Conservation (phyloP, 164 flowering plant species). For the Liquidambar formosana region DNA sequence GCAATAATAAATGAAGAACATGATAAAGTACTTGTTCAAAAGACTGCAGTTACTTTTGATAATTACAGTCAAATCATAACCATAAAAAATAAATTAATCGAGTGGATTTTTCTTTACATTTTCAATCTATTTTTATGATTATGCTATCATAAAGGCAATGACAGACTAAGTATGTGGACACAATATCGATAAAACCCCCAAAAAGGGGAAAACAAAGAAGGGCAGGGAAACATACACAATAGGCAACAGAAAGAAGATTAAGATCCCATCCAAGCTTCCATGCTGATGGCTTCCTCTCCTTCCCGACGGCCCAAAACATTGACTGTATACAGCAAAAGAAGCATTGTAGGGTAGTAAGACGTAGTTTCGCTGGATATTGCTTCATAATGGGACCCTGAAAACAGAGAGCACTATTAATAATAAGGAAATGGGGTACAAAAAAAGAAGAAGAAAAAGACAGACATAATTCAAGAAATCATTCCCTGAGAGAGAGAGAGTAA, state of each 20-base stretch:
- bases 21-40: too few relatives aligned
- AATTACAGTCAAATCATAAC: too few relatives aligned
- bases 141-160: too few relatives aligned
- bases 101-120: too few relatives aligned
- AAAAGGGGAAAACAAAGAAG: too few relatives aligned
- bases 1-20: background rate
- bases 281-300: slow-evolving; percentile 50
- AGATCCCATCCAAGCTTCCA: slow-evolving; percentile 76
- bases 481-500: too few relatives aligned
- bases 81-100: slow-evolving; percentile 25
- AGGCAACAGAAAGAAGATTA: slow-evolving; percentile 60
- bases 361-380: slow-evolving; percentile 63
- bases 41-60: too few relatives aligned
- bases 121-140: too few relatives aligned
- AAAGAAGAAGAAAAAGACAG: too few relatives aligned
- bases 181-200: too few relatives aligned
- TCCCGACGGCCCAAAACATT: slow-evolving; percentile 38
- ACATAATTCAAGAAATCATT: too few relatives aligned
- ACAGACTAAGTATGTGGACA: too few relatives aligned
- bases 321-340: slow-evolving; percentile 67
- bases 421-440: background rate
- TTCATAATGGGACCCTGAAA: slow-evolving; percentile 48
- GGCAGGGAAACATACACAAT: slow-evolving; percentile 42
- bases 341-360: slow-evolving; percentile 58
- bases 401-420: background rate